phyloP scores from a whole-genome alignment of 345 rosid species.

The Eucalyptus rudis region DNA sequence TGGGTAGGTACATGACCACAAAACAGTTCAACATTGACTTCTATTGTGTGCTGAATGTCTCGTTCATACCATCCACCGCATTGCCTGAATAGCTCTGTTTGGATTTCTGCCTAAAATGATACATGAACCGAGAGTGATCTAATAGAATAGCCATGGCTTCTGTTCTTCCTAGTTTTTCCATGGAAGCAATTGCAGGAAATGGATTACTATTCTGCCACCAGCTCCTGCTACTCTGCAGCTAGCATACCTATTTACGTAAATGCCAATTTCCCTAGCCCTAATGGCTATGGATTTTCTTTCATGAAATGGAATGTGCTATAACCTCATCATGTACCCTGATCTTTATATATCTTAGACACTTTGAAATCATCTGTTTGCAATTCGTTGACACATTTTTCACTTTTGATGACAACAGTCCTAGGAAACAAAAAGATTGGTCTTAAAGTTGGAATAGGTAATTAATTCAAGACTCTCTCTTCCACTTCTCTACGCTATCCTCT shows the following conservation, averaged over 20 bases:
- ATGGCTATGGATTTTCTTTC: neutral
- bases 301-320: neutral
- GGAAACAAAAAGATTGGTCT: neutral
- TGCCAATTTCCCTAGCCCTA: too few species aligned
- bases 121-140: neutral
- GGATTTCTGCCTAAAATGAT: neutral
- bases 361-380: neutral
- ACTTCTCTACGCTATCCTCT: neutral
- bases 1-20: neutral
- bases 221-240: too few species aligned
- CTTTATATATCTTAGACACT: neutral
- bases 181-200: too few species aligned
- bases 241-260: too few species aligned
- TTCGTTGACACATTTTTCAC: neutral
- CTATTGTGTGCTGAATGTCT: neutral
- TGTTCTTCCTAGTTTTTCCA: neutral
- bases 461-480: neutral
- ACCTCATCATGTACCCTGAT: neutral
- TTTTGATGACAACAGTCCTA: neutral
- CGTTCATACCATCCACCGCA: neutral
- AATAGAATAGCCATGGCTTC: neutral
- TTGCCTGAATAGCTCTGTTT: neutral
- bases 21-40: neutral
- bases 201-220: too few species aligned
- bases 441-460: neutral